Evolutionary conservation across 2,329 filamentous ascomycete genomes (phyloP), one percentile per base, ranked within the genome.

Genomic region (Fusarium humuli): DNA sequence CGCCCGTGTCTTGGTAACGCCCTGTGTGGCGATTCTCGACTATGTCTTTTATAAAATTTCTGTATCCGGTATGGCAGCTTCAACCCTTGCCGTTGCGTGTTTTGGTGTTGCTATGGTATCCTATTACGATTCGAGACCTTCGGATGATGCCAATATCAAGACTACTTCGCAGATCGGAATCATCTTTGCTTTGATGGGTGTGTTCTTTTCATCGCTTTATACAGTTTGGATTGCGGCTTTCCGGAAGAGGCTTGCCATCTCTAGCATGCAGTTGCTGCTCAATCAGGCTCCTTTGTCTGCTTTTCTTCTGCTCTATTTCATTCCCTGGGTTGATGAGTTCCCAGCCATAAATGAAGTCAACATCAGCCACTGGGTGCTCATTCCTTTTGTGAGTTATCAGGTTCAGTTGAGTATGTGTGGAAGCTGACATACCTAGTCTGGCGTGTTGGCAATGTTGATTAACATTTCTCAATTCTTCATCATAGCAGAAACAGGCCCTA

Each of bases 151-250:
- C 3, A 22, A 23, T 70, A 78, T 79, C 37, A 84, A 79, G 44
- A 79, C 86, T 4, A 87, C 87, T 77, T 91, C 89, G 1, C 85
- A 84, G 0, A 76, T 90, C 37, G 89, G 90, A n/a, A 85, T 91
- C 7, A 74, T 89, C 37, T 91, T 91, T 74, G 89, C 90, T 25
- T 86, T 92, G 58, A 73, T 79, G 3, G 90, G 90, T 52, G 89
- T 92, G 13, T 83, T 90, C 55, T 88, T 89, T 18, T 91, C 88
- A 32, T 89, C 88, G 3, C 78, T 92, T 18, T 92, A 92, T 77
- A 92, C 90, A 0, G 87, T 92, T 63, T 91, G 88, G 88, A 90
- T 92, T 74, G 84, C 86, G 54, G 86, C 85, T 73, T 91, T 89
- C 75, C 88, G 91, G 77, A 85, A 87, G 66, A 90, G 87, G 78